Base-by-base conservation (phyloP, 805 yeast genomes). In the Priceomyces melissophilus region DNA sequence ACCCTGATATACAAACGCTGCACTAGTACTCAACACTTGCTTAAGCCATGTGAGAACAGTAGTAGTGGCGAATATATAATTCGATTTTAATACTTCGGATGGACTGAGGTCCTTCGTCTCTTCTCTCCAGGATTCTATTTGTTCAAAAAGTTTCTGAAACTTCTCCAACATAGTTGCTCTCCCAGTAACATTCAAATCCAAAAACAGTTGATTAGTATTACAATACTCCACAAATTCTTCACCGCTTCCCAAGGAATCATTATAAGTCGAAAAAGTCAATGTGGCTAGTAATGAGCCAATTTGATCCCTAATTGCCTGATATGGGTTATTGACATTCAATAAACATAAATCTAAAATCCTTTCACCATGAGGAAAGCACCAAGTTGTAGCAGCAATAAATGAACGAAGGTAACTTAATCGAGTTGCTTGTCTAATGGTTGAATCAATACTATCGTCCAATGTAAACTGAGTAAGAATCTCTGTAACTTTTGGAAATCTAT, bases 271-370 rank as follows among this genome's bases (percentile, higher is more conserved):
- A 42, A 63, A 60, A 3, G 76, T 65, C 11, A 77, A 49, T 3
- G 63, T 73, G 9, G 78, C 75, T 32, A 88, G 55, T 4, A 82
- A 62, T 2, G 78, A 69, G 0, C 90, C 91, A 37, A 85, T 65
- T 38, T 80, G 80, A 14, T 75, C 79, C 15, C 96, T 70, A 4
- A 90, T 89, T 9, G 79, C 78, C 42, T 81, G 82, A 55, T 85
- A 85, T 4, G 85, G 83, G 55, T 87, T 89, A 34, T 76, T 69
- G 31, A 84, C 57, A 25, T 75, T 67, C 1, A 58, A 58, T 50
- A 79, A 64, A 44, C 82, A 63, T 46, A 74, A 58, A 0, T 70
- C 60, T 33, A 64, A 39, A 3, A 74, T 43, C 2, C 58, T 60
- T 6, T 71, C 76, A n/a, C 78, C 66, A 16, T 71, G 60, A 12